A percentile compares a stretch with the other conserved stretches of the same genome.
Evolutionary conservation across 2,329 filamentous ascomycete genomes (phyloP).

Genomic region (Diaporthe sp.): DNA sequence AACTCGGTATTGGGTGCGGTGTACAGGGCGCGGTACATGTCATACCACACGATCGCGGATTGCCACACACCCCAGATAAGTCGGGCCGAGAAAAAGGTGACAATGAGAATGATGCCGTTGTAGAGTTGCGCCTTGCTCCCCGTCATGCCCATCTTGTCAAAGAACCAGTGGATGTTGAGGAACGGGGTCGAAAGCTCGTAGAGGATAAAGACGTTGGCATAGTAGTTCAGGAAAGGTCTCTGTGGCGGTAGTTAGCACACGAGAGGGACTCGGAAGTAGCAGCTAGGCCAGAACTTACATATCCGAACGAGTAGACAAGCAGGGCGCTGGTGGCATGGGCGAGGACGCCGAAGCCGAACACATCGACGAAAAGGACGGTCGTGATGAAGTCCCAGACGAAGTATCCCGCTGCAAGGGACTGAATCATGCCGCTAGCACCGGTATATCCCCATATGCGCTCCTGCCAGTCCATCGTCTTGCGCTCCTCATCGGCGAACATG

Average conservation of each 20-base stretch:
- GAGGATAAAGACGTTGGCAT: constrained; percentile 84
- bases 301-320: constrained; percentile 81
- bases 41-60: constrained; percentile 76
- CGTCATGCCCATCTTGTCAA: constrained; percentile 87
- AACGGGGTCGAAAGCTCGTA: constrained; percentile 90
- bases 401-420: constrained; percentile 83
- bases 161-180: constrained; percentile 93
- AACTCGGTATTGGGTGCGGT: constrained; percentile 52
- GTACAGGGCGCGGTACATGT: constrained; percentile 74
- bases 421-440: constrained; percentile 78
- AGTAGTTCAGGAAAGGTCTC: constrained; percentile 89
- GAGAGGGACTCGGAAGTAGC: background rate
- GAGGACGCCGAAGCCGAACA: constrained; percentile 83
- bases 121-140: constrained; percentile 80
- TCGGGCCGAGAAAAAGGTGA: constrained; percentile 82
- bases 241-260: constrained; percentile 51
- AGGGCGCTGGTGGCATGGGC: constrained; percentile 83
- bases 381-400: constrained; percentile 87
- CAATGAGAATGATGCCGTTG: constrained; percentile 80
- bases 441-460: constrained; percentile 85
- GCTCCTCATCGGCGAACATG: constrained; percentile 77
- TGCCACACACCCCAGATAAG: constrained; percentile 84
- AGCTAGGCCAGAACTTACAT: constrained; percentile 68
- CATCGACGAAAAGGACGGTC: constrained; percentile 74
- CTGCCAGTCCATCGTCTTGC: constrained; percentile 74